Evolutionary conservation across 495 filamentous ascomycete genomes (phyloP).

Genomic region (Xylaria sp.): DNA sequence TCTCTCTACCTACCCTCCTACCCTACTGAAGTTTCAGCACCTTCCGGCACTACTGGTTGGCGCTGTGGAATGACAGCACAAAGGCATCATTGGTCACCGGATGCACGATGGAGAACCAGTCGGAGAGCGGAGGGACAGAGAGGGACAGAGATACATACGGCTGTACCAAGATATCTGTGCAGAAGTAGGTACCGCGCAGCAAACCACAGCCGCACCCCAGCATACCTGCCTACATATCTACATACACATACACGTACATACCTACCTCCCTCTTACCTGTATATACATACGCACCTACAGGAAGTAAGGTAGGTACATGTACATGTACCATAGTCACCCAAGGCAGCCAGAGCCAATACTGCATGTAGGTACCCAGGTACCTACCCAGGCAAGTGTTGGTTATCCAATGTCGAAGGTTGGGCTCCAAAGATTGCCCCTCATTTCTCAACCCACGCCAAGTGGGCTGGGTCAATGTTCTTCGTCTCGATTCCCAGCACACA

Average conservation of each 20-base stretch:
- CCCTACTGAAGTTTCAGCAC: conserved; percentile 17
- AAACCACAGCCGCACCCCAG: conserved; percentile 9
- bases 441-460: conserved; percentile 23
- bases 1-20: not conserved
- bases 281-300: no score
- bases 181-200: conserved; percentile 17
- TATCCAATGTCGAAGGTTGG: conserved; percentile 18
- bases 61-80: conserved; percentile 24
- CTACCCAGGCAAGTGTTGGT: no score
- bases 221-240: not conserved
- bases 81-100: conserved; percentile 25
- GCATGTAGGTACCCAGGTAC: not conserved
- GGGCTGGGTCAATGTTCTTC: not conserved
- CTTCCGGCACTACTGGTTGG: conserved; percentile 6
- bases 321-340: not conserved
- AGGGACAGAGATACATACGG: conserved; percentile 1
- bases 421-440: conserved; percentile 30
- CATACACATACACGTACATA: not conserved
- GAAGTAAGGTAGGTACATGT: not conserved
- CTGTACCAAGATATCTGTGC: not conserved
- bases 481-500: conserved; percentile 9
- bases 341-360: conserved; percentile 9
- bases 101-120: not conserved
- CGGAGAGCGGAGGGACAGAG: conserved; percentile 7
- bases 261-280: no score